A percentile compares a stretch with the other conserved stretches of the same genome.
Conservation (phyloP, 2,329 filamentous ascomycete genomes). For the Phoma sp. region DNA sequence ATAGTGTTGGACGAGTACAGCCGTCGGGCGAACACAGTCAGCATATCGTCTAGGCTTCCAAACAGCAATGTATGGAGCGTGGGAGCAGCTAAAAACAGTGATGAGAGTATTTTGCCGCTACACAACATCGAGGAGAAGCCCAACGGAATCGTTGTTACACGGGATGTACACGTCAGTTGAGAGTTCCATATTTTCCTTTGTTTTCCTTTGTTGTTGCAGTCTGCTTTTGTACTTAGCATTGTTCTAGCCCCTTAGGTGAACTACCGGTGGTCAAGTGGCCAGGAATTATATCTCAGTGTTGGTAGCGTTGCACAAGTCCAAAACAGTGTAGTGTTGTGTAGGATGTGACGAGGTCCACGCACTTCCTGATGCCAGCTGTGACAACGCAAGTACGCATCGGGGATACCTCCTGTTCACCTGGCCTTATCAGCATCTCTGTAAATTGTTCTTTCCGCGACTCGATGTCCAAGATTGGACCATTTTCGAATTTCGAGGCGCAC, state of each 20-base stretch:
- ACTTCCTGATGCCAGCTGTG: too few relatives aligned
- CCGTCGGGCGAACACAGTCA: neutral
- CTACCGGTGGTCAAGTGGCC: too few relatives aligned
- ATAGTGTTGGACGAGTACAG: conserved; percentile 1
- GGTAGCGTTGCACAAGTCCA: too few relatives aligned
- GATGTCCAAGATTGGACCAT: neutral
- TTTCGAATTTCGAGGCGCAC: neutral
- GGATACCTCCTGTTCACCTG: too few relatives aligned
- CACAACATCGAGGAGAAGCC: conserved; percentile 1
- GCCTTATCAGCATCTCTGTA: too few relatives aligned
- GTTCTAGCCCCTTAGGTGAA: neutral
- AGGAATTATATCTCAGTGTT: too few relatives aligned
- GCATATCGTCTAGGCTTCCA: neutral
- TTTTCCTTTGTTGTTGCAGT: neutral
- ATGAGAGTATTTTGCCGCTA: conserved; percentile 8
- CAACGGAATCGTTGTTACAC: neutral
- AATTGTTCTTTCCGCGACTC: too few relatives aligned
- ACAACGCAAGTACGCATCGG: too few relatives aligned
- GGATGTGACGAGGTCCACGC: too few relatives aligned
- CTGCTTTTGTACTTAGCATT: neutral
- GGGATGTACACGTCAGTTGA: neutral
- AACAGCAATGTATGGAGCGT: neutral
- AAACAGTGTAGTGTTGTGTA: too few relatives aligned
- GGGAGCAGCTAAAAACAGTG: neutral
- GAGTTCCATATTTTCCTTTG: neutral